phyloP scores from a whole-genome alignment of 192 early-diverging fungal species.

The Backusella liffmaniae region DNA sequence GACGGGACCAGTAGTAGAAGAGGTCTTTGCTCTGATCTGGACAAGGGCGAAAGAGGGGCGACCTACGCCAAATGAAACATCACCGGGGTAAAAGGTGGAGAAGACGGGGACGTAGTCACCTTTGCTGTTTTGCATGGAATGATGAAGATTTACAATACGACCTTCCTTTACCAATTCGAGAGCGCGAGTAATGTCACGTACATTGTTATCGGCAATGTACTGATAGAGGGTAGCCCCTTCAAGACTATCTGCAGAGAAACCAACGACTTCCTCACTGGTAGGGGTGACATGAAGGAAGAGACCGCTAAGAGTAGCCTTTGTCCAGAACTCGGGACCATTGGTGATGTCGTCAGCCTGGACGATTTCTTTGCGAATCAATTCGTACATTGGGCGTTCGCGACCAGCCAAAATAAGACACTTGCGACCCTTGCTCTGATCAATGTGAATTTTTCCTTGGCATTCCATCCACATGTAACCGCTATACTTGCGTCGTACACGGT shows the following conservation, averaged over 20 bases:
- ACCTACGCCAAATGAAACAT: conserved; percentile 11
- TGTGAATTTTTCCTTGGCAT: conserved; percentile 56
- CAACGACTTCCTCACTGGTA: conserved; percentile 20
- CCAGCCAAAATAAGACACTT: conserved; percentile 64
- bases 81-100: conserved; percentile 43
- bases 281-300: conserved; percentile 47
- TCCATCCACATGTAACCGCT: conserved; percentile 67
- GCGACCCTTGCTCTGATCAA: conserved; percentile 60
- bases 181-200: conserved; percentile 36
- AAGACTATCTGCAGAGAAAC: conserved; percentile 28
- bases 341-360: neutral
- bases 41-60: conserved; percentile 23
- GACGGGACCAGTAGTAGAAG: neutral
- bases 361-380: conserved; percentile 20
- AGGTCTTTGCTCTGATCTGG: neutral
- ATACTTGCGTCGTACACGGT: conserved; percentile 51
- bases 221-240: conserved; percentile 42
- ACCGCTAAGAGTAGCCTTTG: conserved; percentile 54
- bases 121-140: conserved; percentile 38
- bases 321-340: conserved; percentile 52
- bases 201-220: conserved; percentile 30
- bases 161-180: conserved; percentile 25
- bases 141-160: conserved; percentile 26
- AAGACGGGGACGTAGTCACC: conserved; percentile 38
- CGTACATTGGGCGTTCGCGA: conserved; percentile 48